Percentiles rank a stretch among this genome's conserved stretches.
These are phyloP conservation scores for Metschnikowia orientalis DNA, from an alignment of 805 yeast genomes.

Conservation along the genomic window DNA sequence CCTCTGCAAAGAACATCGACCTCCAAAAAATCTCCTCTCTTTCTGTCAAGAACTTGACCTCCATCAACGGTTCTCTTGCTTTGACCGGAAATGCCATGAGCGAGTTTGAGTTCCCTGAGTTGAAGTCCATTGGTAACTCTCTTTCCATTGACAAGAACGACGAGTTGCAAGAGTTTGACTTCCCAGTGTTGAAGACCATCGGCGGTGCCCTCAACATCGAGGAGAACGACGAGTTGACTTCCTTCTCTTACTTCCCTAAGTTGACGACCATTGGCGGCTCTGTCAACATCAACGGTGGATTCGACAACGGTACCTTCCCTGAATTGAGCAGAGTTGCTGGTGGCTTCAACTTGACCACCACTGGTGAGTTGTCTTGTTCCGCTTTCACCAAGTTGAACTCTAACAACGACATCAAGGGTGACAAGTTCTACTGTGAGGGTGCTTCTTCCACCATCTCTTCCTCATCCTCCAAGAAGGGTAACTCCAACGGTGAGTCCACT, in stretches of 20 bases:
- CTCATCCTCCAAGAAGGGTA: constrained; percentile 38
- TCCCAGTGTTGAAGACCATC: constrained; percentile 63
- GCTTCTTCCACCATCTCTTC: constrained; percentile 42
- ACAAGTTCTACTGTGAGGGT: constrained; percentile 62
- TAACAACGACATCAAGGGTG: constrained; percentile 87
- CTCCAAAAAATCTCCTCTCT: constrained; percentile 77
- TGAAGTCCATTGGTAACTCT: constrained; percentile 73
- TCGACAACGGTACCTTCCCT: constrained; percentile 73
- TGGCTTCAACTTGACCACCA: constrained; percentile 80
- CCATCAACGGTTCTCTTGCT: constrained; percentile 79
- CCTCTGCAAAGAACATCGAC: constrained; percentile 84
- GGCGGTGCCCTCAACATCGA: constrained; percentile 93
- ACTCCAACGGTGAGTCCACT: constrained; percentile 22
- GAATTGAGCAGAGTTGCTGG: constrained; percentile 78
- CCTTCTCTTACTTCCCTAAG: constrained; percentile 68
- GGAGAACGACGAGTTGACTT: constrained; percentile 70
- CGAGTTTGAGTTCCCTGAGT: constrained; percentile 47
- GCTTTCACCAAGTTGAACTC: constrained; percentile 66
- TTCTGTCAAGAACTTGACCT: constrained; percentile 60
- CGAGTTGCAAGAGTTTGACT: constrained; percentile 62
- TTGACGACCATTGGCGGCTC: constrained; percentile 85
- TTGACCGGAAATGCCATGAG: constrained; percentile 68
- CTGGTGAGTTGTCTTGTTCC: constrained; percentile 77
- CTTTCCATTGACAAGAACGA: constrained; percentile 71
- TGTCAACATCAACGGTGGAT: constrained; percentile 72